A percentile compares a stretch with the other conserved stretches of the same genome.
Conservation (phyloP, 176 grass and related monocot genomes). For the Ananas comosus region DNA sequence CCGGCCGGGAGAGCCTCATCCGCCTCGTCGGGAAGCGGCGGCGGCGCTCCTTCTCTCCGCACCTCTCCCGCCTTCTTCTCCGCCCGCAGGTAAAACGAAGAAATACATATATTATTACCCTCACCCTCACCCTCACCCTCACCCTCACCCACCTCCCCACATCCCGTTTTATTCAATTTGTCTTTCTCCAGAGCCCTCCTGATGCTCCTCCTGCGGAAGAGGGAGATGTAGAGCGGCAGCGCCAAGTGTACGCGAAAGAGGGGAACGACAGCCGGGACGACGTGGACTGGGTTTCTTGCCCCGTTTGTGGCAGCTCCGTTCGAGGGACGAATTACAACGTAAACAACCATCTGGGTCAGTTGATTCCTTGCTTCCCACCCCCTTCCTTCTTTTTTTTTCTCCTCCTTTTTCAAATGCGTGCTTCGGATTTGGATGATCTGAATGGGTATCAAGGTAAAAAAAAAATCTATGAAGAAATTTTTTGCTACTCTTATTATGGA, state of each 20-base stretch:
- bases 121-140: neutral
- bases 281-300: constrained; percentile 51
- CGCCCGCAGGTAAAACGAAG: constrained; percentile 20
- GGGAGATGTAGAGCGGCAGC: neutral
- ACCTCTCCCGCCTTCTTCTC: constrained; percentile 19
- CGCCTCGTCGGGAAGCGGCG: constrained; percentile 62
- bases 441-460: neutral
- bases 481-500: no score
- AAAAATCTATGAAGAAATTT: no score
- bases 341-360: constrained; percentile 68
- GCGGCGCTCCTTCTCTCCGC: constrained; percentile 32
- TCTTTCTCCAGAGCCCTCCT: neutral
- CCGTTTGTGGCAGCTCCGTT: constrained; percentile 65
- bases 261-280: neutral
- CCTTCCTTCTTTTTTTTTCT: no score
- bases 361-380: neutral
- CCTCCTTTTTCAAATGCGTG: neutral
- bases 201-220: neutral
- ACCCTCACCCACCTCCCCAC: neutral
- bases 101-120: neutral
- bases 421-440: neutral
- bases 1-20: constrained; percentile 50
- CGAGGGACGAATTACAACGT: constrained; percentile 50
- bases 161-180: neutral
- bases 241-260: constrained; percentile 7